Percentiles rank a stretch among this genome's conserved stretches.
phyloP scores from a whole-genome alignment of 2,329 filamentous ascomycete genomes.

The Aspergillus fructus region DNA sequence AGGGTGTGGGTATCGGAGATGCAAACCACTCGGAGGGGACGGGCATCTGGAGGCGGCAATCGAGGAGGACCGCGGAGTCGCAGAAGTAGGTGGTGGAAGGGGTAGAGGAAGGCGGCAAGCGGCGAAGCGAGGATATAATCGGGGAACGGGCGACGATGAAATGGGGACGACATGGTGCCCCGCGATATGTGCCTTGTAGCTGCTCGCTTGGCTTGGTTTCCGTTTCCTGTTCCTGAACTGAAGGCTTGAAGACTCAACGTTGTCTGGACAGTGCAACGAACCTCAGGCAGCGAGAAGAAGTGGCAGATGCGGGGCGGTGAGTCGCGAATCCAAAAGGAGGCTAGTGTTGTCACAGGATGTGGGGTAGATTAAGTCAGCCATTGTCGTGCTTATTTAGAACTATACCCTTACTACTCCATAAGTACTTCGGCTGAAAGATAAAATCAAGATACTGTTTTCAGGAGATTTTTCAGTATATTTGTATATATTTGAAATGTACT shows the following conservation, averaged over 20 bases:
- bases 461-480: no score
- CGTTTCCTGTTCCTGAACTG: not conserved
- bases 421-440: no score
- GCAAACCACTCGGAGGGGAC: constrained; percentile 74
- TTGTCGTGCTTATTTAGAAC: no score
- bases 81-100: constrained; percentile 64
- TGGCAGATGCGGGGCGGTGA: not conserved
- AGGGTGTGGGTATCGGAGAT: constrained; percentile 87
- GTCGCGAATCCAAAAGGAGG: not conserved
- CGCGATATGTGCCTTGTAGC: not conserved
- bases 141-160: constrained; percentile 52
- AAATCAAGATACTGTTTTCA: no score
- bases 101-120: constrained; percentile 61
- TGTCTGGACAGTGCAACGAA: not conserved
- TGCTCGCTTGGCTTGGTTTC: not conserved
- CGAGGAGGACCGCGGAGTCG: constrained; percentile 67
- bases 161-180: constrained; percentile 41
- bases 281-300: not conserved
- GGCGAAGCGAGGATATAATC: constrained; percentile 69
- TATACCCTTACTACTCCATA: no score
- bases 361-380: no score
- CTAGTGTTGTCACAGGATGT: not conserved
- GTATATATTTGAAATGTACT: no score
- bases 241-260: not conserved
- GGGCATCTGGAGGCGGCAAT: constrained; percentile 52